phyloP scores from a whole-genome alignment of 768 basidiomycete species.

The Boletales sp. region DNA sequence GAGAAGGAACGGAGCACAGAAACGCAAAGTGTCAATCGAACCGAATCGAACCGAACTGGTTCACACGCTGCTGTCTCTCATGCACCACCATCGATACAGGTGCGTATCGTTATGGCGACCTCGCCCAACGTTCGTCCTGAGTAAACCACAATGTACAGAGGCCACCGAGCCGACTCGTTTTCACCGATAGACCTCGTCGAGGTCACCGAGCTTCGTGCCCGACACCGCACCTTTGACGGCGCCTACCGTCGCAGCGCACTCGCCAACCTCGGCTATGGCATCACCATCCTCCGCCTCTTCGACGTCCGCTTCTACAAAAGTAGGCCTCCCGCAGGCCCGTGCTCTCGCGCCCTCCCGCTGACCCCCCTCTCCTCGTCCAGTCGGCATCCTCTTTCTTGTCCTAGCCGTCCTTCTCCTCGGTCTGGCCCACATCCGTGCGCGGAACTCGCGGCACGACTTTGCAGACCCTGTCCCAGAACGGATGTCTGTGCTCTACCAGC shows the following conservation, averaged over 20 bases:
- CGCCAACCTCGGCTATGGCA: conserved; percentile 66
- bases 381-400: conserved; percentile 62
- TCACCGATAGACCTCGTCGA: conserved; percentile 51
- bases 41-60: conserved; percentile 21
- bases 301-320: conserved; percentile 70
- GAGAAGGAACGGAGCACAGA: not conserved
- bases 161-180: conserved; percentile 50
- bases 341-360: no score
- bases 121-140: no score
- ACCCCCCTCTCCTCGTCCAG: conserved; percentile 18
- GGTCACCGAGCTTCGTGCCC: conserved; percentile 72
- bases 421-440: conserved; percentile 55
- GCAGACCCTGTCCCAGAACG: conserved; percentile 52
- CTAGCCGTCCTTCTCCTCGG: conserved; percentile 60
- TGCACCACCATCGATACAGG: conserved; percentile 22
- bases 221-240: conserved; percentile 80
- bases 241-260: conserved; percentile 78
- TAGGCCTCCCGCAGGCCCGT: no score
- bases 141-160: conserved; percentile 28
- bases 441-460: conserved; percentile 73
- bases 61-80: conserved; percentile 15
- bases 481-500: conserved; percentile 23
- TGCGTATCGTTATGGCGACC: conserved; percentile 10
- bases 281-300: conserved; percentile 78
- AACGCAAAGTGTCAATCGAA: no score